Base-by-base conservation (phyloP, 192 early-diverging fungal species). In the Podila minutissima region DNA sequence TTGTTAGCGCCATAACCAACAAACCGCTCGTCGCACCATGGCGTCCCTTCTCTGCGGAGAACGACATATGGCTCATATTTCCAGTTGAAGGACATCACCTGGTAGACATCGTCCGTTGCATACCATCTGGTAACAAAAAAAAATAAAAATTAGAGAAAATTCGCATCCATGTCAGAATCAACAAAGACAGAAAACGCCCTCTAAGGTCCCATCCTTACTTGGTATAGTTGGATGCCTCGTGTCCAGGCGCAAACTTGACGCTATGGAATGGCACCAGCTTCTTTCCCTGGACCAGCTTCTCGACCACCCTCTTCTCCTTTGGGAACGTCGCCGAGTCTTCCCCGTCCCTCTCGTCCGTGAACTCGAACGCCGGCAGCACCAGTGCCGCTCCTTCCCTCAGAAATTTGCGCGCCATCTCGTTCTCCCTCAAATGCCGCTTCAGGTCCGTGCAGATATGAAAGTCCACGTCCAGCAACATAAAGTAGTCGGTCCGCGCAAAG, bases 1-100 rank as follows among this genome's bases (percentile, higher is more conserved):
- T 90, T 90, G 63, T 90, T 90, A n/a, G 86, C 87, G 58, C 89
- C 89, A 67, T 90, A 90, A 17, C 89, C 89, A 32, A 90, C 77
- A 61, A 90, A 90, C 20, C 89, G 69, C 51, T 90, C 71, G 62
- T 86, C 86, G 65, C 86, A 89, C 84, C 82, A 85, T 13, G 88
- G 74, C 1, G 75, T 67, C 5, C 85, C 88, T 33, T 90, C 83
- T 46, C 86, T 86, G 49, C 82, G 85, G 26, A 85, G 83, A 26
- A 90, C 85, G 26, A 88, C 85, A 67, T 90, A 90, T 1, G 89
- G 89, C 59, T 90, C 89, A 63, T 89, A 90, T 3, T 83, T 83
- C 38, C 84, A 86, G 48, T 89, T 84, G 66, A 89, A 89, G 10
- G 82, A 64, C 19, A 82, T 75, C 5, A 90, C 89, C 35, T 85